These are phyloP conservation scores for Yamadazyma sp. DNA, from an alignment of 805 yeast species.

Conservation along the genomic window DNA sequence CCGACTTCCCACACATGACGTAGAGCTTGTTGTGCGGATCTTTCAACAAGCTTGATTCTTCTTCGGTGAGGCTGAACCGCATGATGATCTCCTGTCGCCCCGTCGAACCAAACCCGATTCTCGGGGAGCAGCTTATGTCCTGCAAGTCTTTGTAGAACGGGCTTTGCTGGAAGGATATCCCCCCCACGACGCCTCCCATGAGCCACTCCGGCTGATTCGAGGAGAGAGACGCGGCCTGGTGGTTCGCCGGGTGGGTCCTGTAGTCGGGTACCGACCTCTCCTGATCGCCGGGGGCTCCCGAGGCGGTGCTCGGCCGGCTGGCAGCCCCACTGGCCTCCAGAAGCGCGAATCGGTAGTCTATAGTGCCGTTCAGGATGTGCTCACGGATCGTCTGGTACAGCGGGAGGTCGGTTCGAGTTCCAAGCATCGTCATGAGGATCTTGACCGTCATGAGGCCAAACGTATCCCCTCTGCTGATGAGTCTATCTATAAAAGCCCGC, in stretches of 20 bases:
- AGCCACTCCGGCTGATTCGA: neutral
- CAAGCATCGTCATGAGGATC: constrained; percentile 1
- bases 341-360: constrained; percentile 4
- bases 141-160: constrained; percentile 56
- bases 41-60: constrained; percentile 37
- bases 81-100: constrained; percentile 17
- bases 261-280: constrained; percentile 1
- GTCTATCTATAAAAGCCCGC: constrained; percentile 1
- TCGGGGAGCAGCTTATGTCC: constrained; percentile 50
- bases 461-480: constrained; percentile 1
- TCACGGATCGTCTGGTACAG: neutral
- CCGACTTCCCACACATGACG: constrained; percentile 53
- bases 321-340: neutral
- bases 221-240: neutral
- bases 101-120: constrained; percentile 33
- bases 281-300: no score
- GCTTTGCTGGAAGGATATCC: constrained; percentile 1
- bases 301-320: no score
- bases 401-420: constrained; percentile 7
- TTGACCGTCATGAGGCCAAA: constrained; percentile 37
- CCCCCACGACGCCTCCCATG: no score
- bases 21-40: constrained; percentile 32
- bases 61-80: constrained; percentile 44
- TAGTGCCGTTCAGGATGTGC: neutral
- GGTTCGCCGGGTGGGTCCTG: constrained; percentile 2